These are phyloP conservation scores for Diaporthe longicolla DNA, from an alignment of 2,329 filamentous ascomycete species.

Conservation along the genomic window DNA sequence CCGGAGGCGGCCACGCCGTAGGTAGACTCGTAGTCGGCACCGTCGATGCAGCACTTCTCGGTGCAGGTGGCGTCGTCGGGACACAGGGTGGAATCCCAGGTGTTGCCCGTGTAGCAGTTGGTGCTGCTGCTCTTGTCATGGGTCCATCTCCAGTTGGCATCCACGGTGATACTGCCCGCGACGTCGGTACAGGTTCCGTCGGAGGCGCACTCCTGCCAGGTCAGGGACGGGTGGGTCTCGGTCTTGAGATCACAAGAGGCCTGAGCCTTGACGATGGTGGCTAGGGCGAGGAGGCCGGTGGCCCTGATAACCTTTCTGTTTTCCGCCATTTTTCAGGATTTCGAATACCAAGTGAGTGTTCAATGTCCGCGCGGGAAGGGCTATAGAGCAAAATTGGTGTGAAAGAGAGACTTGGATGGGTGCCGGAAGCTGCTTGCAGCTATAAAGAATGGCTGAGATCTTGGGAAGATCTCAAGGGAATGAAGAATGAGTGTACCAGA, in stretches of 20 bases:
- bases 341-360: neutral
- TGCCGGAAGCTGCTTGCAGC: slow-evolving; percentile 16
- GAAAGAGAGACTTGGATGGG: neutral
- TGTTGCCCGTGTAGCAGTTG: slow-evolving; percentile 66
- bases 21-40: slow-evolving; percentile 65
- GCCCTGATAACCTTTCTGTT: slow-evolving; percentile 16
- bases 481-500: slow-evolving; percentile 15
- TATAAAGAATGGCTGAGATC: neutral
- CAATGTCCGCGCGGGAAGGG: neutral
- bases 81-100: slow-evolving; percentile 64
- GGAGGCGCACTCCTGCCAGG: slow-evolving; percentile 9
- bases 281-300: neutral
- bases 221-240: slow-evolving; percentile 20
- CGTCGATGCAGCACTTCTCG: slow-evolving; percentile 69
- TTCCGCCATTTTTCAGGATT: neutral
- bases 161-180: slow-evolving; percentile 47
- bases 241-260: slow-evolving; percentile 1
- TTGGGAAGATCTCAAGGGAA: neutral
- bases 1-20: slow-evolving; percentile 67
- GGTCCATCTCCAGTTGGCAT: slow-evolving; percentile 72
- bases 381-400: neutral
- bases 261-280: slow-evolving; percentile 8
- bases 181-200: neutral
- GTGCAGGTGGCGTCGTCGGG: slow-evolving; percentile 64
- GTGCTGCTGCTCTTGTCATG: slow-evolving; percentile 61